Conservation (phyloP, 2,329 filamentous ascomycete species). For the Trichoderma aggressivum region DNA sequence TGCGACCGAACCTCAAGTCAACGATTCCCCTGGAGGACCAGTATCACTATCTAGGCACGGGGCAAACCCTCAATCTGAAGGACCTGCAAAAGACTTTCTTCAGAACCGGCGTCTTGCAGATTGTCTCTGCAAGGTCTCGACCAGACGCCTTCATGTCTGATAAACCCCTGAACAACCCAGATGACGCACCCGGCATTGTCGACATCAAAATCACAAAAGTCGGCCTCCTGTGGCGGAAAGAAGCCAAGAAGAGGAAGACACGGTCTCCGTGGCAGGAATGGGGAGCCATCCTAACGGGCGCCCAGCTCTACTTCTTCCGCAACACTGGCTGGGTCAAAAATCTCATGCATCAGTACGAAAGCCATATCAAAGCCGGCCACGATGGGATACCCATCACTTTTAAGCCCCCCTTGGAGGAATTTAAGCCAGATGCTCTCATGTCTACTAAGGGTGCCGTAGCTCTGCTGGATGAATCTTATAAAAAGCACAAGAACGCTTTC, state of each 20-base stretch:
- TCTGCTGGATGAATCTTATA: slow-evolving; percentile 80
- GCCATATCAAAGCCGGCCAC: slow-evolving; percentile 73
- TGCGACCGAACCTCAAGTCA: slow-evolving; percentile 86
- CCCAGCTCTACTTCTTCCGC: slow-evolving; percentile 93
- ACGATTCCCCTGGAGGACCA: slow-evolving; percentile 88
- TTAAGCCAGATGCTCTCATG: slow-evolving; percentile 91
- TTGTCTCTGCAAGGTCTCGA: slow-evolving; percentile 87
- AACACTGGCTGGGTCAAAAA: slow-evolving; percentile 91
- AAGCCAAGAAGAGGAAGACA: slow-evolving; percentile 87
- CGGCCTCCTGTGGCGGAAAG: slow-evolving; percentile 90
- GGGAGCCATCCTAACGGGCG: slow-evolving; percentile 94
- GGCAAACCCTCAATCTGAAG: slow-evolving; percentile 70
- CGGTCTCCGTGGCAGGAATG: slow-evolving; percentile 98
- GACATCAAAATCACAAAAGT: slow-evolving; percentile 98
- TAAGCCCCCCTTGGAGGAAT: slow-evolving; percentile 82
- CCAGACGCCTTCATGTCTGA: slow-evolving; percentile 95
- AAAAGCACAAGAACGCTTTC: slow-evolving; percentile 94
- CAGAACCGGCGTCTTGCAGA: slow-evolving; percentile 87
- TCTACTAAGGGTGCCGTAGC: slow-evolving; percentile 92
- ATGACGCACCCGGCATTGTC: slow-evolving; percentile 86
- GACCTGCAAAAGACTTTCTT: slow-evolving; percentile 86
- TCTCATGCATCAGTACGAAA: slow-evolving; percentile 82
- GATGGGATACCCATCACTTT: slow-evolving; percentile 78
- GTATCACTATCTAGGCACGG: slow-evolving; percentile 81
- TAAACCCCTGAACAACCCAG: slow-evolving; percentile 76